Base-by-base conservation (phyloP, 2,329 filamentous ascomycete genomes). In the Magnaporthales sp. region DNA sequence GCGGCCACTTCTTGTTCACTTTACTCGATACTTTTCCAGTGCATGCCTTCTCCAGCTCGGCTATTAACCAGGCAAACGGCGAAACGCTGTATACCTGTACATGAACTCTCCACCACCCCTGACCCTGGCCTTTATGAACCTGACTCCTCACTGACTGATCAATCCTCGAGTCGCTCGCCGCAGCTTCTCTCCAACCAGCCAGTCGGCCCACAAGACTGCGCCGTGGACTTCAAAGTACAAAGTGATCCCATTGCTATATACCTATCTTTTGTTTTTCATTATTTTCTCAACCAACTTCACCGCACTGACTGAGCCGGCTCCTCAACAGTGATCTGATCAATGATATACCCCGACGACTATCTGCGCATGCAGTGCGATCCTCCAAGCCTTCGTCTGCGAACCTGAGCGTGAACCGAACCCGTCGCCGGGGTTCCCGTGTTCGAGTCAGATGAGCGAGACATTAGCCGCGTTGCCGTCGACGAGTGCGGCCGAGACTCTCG, bases 361-460 rank as follows among this genome's bases (percentile, higher is more conserved):
- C 62, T 63, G 31, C 62, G 62, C 30, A 31, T 63, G 30, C 62
- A n/a, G 62, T 46, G 62, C 62, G 30, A 31, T 63, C 62, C 62
- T 32, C 29, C 62, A 8, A 30, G n/a, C 19, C 26, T 24, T 63
- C 62, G 22, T 32, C 29, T 26, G 22, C 27, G n/a, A 24, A 26
- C 22, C 5, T 31, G 38, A 38, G 15, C 30, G 62, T 24, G 38
- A 46, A 31, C 62, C n/a, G 62, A 63, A 46, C 27, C 38, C 19
- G n/a, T 38, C 15, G 30, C 62, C 27, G 31, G 24, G 62, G 15
- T 63, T 27, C 30, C 30, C 22, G 22, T 63, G 15, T 6, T 24
- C 62, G 22, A 24, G 10, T 38, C 62, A 26, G 62, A 89, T 74
- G 84, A 86, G 22, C 83, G 90, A 70, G 80, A 85, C 67, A 80